Percentiles rank a stretch among this genome's conserved stretches.
phyloP scores from a whole-genome alignment of 2,329 filamentous ascomycete genomes.

The Zymoseptoria passerinii region DNA sequence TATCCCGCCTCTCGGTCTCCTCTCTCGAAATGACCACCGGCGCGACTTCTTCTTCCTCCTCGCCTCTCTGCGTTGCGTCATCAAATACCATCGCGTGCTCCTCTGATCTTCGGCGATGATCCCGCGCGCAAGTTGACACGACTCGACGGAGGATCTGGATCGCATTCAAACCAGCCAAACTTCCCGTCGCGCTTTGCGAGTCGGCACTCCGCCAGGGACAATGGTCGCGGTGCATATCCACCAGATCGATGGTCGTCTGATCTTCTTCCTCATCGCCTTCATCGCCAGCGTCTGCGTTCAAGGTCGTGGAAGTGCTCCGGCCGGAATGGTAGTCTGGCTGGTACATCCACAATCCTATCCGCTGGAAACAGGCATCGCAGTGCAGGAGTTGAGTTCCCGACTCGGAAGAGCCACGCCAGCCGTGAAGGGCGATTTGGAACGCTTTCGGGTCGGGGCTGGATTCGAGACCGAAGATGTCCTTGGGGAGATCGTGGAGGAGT shows the following conservation, averaged over 20 bases:
- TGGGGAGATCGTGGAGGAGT: conserved; percentile 23
- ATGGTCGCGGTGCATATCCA: conserved; percentile 31
- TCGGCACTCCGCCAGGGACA: conserved; percentile 31
- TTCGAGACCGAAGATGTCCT: conserved; percentile 14
- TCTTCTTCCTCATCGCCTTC: conserved; percentile 34
- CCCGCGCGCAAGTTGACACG: conserved; percentile 24
- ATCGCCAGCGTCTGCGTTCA: conserved; percentile 21
- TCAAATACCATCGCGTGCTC: conserved; percentile 6
- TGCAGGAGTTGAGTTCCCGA: conserved; percentile 64
- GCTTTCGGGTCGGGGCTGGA: conserved; percentile 15
- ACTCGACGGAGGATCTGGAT: conserved; percentile 27
- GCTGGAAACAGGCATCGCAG: conserved; percentile 79
- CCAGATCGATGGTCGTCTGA: conserved; percentile 21
- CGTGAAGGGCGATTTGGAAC: conserved; percentile 35
- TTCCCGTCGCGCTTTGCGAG: conserved; percentile 28
- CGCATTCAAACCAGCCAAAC: conserved; percentile 26
- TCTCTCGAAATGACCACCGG: conserved; percentile 16
- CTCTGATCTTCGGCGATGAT: conserved; percentile 25
- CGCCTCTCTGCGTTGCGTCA: conserved; percentile 3
- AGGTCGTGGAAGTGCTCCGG: conserved; percentile 1
- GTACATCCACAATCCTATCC: conserved; percentile 91
- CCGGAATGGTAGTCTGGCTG: conserved; percentile 45
- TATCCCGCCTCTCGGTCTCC: conserved; percentile 27
- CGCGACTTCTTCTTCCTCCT: conserved; percentile 1
- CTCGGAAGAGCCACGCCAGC: conserved; percentile 47